A percentile compares a stretch with the other conserved stretches of the same genome.
Evolutionary conservation across 2,329 filamentous ascomycete genomes (phyloP).

Genomic region (Penicillium oxalicum): DNA sequence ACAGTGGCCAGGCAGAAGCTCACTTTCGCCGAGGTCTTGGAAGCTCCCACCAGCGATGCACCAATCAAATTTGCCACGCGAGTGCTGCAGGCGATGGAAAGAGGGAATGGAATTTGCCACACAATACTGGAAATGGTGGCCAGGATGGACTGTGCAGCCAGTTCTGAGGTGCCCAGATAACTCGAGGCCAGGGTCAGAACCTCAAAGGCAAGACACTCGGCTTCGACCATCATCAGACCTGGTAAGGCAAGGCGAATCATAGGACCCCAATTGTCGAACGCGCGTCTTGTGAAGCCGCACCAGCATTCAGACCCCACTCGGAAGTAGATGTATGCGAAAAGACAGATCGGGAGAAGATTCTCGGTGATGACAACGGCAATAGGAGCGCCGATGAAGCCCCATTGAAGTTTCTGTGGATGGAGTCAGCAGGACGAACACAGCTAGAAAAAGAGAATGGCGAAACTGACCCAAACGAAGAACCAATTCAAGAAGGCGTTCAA

Average conservation of each 20-base stretch:
- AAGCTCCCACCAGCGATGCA: constrained; percentile 72
- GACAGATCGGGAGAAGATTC: constrained; percentile 64
- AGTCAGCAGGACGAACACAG: neutral
- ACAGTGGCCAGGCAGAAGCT: constrained; percentile 60
- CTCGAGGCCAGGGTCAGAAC: constrained; percentile 77
- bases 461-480: constrained; percentile 65
- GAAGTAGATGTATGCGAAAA: constrained; percentile 68
- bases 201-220: constrained; percentile 90
- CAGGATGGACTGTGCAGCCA: constrained; percentile 84
- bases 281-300: constrained; percentile 68
- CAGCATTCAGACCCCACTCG: constrained; percentile 69
- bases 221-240: constrained; percentile 87
- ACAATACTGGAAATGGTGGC: constrained; percentile 71
- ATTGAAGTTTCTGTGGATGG: constrained; percentile 42
- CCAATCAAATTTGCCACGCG: constrained; percentile 89
- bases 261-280: constrained; percentile 68
- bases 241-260: constrained; percentile 86
- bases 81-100: constrained; percentile 82
- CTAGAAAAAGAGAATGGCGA: neutral
- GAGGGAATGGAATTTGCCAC: constrained; percentile 87
- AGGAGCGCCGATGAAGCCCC: constrained; percentile 73
- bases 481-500: constrained; percentile 77
- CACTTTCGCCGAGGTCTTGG: constrained; percentile 73
- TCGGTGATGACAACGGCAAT: constrained; percentile 72
- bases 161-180: constrained; percentile 68